Evolutionary conservation across 2,329 filamentous ascomycete genomes (phyloP).

Genomic region (Orbilia ellipsospora): DNA sequence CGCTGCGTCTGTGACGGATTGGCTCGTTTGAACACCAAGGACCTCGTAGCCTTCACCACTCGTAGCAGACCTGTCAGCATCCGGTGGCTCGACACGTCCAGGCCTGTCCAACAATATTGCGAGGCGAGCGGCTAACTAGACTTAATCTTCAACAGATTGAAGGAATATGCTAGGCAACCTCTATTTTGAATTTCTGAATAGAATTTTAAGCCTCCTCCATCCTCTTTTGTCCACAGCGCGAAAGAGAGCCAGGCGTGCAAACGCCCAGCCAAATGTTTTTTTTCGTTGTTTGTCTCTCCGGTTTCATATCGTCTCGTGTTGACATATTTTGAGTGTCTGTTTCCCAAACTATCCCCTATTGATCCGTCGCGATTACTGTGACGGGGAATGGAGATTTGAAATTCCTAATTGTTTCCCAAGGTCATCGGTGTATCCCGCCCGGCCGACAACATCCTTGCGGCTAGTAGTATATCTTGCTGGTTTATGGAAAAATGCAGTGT

Average conservation of each 20-base stretch:
- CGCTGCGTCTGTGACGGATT: slow-evolving; percentile 52
- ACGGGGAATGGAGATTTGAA: too few species aligned
- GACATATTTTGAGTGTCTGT: background rate
- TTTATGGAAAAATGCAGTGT: too few species aligned
- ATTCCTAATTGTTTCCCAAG: too few species aligned
- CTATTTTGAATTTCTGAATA: background rate
- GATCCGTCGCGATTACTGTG: background rate
- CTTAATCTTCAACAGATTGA: slow-evolving; percentile 3
- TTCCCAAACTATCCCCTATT: slow-evolving; percentile 7
- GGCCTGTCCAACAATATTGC: slow-evolving; percentile 17
- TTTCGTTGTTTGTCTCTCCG: slow-evolving; percentile 14
- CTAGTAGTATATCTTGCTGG: too few species aligned
- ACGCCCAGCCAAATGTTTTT: too few species aligned
- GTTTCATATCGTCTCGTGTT: slow-evolving; percentile 54
- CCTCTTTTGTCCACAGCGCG: background rate
- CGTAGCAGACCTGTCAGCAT: background rate
- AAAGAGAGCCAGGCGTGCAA: too few species aligned
- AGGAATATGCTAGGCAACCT: slow-evolving; percentile 23
- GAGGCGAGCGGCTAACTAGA: slow-evolving; percentile 40
- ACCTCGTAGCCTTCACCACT: background rate
- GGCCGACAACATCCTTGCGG: too few species aligned
- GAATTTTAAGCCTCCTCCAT: slow-evolving; percentile 33
- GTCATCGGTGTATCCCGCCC: too few species aligned
- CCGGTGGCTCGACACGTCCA: slow-evolving; percentile 13
- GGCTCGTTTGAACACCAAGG: slow-evolving; percentile 33